Evolutionary conservation across 331 rosid species (phyloP), one percentile per base, ranked within the genome.

Genomic region (Spiraea crenata): DNA sequence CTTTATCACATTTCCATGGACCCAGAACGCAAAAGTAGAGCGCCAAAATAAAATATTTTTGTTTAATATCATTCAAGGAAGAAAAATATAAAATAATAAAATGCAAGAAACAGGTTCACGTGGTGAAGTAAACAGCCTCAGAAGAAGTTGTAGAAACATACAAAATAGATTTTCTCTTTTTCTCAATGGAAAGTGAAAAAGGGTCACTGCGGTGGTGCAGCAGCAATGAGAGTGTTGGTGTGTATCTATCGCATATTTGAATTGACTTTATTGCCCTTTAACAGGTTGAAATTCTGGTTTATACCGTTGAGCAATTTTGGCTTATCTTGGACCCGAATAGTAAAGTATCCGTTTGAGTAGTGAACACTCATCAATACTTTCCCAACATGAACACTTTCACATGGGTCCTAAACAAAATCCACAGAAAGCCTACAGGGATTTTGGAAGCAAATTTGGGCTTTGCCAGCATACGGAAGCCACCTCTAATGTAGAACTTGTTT

Each of bases 101-200:
- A 45, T 46, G 34, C 34, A 58, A 55, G 77, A 84, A 84, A 75
- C 87, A 84, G 57, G 76, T 75, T 73, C 92, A 87, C 87, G 81
- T 87, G 89, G 65, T 69, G 47, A 55, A 16, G 81, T n/a, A 40
- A 71, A 45, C 39, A 52, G 67, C 46, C 47, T n/a, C 2, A 1
- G 55, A 40, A 48, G 57, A 49, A 67, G 10, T 14, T 4, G 54
- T 51, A 62, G 13, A 73, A 73, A 15, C 9, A 39, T 62, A 14
- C 55, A 49, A 50, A 63, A 63, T 11, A 19, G 31, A 69, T 20
- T 17, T 68, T 38, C 50, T 34, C 19, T 68, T 51, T 40, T 68
- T 52, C 61, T 52, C 62, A 39, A 60, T 55, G 35, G 52, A 69
- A 55, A 52, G 37, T 7, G 42, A 20, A 54, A 68, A 41, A 20